phyloP scores from a whole-genome alignment of 2,329 filamentous ascomycete species.

The Diaporthe helianthi region DNA sequence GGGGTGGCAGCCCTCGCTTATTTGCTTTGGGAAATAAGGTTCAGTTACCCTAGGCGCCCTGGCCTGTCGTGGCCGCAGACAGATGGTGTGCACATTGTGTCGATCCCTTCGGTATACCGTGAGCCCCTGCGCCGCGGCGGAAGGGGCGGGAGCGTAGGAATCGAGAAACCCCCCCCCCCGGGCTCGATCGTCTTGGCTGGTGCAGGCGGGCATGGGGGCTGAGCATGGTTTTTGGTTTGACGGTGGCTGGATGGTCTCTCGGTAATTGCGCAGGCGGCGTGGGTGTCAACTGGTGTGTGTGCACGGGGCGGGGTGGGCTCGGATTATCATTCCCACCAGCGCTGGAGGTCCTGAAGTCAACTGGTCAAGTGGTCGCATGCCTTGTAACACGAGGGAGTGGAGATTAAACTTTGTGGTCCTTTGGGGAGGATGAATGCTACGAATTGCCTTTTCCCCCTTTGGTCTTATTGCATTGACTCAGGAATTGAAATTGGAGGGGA shows the following conservation, averaged over 20 bases:
- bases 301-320: conserved; percentile 5
- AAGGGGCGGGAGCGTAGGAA: background rate
- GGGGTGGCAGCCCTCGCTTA: conserved; percentile 8
- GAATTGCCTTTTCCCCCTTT: background rate
- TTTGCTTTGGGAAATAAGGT: conserved; percentile 23
- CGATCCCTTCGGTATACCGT: background rate
- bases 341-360: too few relatives aligned
- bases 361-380: conserved; percentile 17
- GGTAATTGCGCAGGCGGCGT: background rate
- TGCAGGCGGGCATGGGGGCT: background rate
- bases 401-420: conserved; percentile 6
- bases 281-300: background rate
- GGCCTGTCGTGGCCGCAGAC: background rate
- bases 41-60: conserved; percentile 16
- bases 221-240: too few relatives aligned
- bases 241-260: background rate
- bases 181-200: background rate
- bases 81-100: too few relatives aligned
- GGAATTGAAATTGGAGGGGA: background rate
- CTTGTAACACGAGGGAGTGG: conserved; percentile 20
- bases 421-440: background rate
- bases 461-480: conserved; percentile 2
- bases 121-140: background rate
- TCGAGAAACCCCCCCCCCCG: background rate
- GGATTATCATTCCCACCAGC: conserved; percentile 7